Conservation (phyloP, 306 rosid genomes). For the Citrullus amarus region DNA sequence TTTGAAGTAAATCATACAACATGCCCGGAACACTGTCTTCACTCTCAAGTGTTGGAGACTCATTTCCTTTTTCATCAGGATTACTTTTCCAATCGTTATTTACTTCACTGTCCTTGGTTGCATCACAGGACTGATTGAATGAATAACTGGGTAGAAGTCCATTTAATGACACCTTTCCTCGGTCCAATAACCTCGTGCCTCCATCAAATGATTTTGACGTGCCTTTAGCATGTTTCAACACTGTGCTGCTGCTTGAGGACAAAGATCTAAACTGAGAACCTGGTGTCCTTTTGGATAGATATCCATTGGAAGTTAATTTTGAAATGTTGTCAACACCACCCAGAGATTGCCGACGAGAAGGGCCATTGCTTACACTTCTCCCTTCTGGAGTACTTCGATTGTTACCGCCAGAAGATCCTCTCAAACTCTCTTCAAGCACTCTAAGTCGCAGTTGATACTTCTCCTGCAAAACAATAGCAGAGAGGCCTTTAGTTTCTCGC, state of each 20-base stretch:
- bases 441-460: constrained; percentile 82
- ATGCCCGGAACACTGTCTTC: constrained; percentile 81
- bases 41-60: constrained; percentile 41
- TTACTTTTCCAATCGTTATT: constrained; percentile 55
- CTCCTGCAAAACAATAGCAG: constrained; percentile 38
- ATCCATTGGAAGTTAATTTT: constrained; percentile 70
- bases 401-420: constrained; percentile 60
- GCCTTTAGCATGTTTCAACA: constrained; percentile 91
- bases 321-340: constrained; percentile 90
- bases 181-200: constrained; percentile 85
- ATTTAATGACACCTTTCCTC: constrained; percentile 71
- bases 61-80: constrained; percentile 72
- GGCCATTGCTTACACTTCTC: constrained; percentile 69
- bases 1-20: constrained; percentile 85
- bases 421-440: constrained; percentile 90
- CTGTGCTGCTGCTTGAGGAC: constrained; percentile 67
- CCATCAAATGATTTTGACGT: constrained; percentile 98
- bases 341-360: constrained; percentile 92
- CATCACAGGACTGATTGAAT: constrained; percentile 72
- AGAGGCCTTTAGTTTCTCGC: not conserved
- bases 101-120: constrained; percentile 39
- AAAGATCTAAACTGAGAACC: constrained; percentile 51
- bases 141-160: constrained; percentile 60
- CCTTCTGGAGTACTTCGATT: constrained; percentile 70
- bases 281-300: constrained; percentile 66